Conservation (phyloP, 768 basidiomycete species). For the Gloeostereum incarnatum region DNA sequence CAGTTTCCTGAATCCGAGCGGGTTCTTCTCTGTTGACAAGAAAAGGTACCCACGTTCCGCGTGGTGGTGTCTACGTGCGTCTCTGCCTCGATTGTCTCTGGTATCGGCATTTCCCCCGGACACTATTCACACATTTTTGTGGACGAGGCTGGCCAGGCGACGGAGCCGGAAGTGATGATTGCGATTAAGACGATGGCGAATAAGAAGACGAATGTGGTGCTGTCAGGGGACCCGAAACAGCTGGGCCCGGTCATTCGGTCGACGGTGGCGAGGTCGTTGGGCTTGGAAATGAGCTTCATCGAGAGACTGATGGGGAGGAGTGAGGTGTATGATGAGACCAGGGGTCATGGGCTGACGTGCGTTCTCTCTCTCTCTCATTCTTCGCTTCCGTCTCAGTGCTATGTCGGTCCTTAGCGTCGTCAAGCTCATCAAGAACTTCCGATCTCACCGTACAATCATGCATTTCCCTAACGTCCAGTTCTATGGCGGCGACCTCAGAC, state of each 20-base stretch:
- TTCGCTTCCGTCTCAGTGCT: not conserved
- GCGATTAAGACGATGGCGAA: slow-evolving; percentile 23
- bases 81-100: slow-evolving; percentile 32
- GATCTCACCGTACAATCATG: slow-evolving; percentile 26
- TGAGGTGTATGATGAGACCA: slow-evolving; percentile 17
- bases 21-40: slow-evolving; percentile 32
- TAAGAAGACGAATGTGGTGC: no score
- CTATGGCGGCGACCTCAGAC: no score
- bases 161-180: slow-evolving; percentile 31
- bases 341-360: slow-evolving; percentile 13
- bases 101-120: slow-evolving; percentile 19
- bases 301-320: no score
- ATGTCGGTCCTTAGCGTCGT: slow-evolving; percentile 17
- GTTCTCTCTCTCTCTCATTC: slow-evolving; percentile 1
- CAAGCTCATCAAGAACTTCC: slow-evolving; percentile 25
- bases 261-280: slow-evolving; percentile 21
- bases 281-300: slow-evolving; percentile 26
- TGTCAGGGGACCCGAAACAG: slow-evolving; percentile 35
- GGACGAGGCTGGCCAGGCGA: slow-evolving; percentile 32
- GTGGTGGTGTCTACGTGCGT: slow-evolving; percentile 53
- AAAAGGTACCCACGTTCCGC: slow-evolving; percentile 28
- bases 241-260: slow-evolving; percentile 33
- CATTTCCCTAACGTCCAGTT: slow-evolving; percentile 23
- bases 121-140: slow-evolving; percentile 30
- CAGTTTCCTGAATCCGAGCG: slow-evolving; percentile 27